A percentile compares a stretch with the other conserved stretches of the same genome.
Conservation (phyloP, 768 basidiomycete species). For the Suillus sp. region DNA sequence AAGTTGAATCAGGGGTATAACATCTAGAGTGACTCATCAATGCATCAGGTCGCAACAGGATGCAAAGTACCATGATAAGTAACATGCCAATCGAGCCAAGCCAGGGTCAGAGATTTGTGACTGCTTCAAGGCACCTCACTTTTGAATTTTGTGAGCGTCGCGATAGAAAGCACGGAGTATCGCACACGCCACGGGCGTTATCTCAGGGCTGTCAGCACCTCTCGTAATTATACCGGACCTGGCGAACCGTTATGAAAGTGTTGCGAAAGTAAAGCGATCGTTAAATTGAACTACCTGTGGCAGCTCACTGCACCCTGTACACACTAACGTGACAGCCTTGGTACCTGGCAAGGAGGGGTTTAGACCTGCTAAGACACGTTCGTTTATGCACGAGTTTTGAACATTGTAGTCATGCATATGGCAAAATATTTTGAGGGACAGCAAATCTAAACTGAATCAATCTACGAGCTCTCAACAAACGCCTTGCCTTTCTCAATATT, state of each 20-base stretch:
- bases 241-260: not conserved
- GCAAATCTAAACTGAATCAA: not conserved
- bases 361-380: not conserved
- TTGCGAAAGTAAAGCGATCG: not conserved
- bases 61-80: not conserved
- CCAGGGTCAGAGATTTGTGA: not conserved
- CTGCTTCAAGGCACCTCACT: not conserved
- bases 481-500: conserved; percentile 96
- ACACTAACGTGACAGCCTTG: not conserved
- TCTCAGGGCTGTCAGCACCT: not conserved
- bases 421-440: not conserved
- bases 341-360: not conserved
- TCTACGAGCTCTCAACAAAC: conserved; percentile 55
- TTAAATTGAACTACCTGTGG: not conserved
- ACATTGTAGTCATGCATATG: not conserved
- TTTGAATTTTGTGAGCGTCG: not conserved
- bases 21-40: not conserved
- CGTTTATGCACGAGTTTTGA: not conserved
- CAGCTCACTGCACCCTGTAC: not conserved
- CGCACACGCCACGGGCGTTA: not conserved
- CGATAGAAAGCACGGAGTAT: not conserved
- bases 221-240: not conserved
- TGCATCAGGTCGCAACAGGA: not conserved
- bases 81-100: not conserved
- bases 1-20: not conserved